Base-by-base conservation (phyloP, 352 stramenopile species). In the Thraustochytrium striatum region DNA sequence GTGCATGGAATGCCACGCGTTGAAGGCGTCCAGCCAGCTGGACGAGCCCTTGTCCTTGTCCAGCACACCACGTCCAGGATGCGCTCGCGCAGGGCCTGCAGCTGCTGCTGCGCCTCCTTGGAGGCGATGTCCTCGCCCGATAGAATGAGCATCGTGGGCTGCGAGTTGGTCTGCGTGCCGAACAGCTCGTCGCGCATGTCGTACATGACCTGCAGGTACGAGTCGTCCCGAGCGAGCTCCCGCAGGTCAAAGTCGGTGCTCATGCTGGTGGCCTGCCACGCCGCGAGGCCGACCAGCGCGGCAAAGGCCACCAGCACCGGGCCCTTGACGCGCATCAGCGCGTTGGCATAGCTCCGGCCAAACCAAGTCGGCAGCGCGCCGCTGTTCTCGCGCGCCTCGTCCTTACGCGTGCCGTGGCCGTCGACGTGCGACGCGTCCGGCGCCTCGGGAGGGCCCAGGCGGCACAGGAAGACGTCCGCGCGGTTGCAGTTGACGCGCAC, bases 11-110 rank as follows among this genome's bases (percentile, higher is more conserved):
- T 47, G 39, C 44, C 39, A 78, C 38, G 2, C 50, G 7, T 55
- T 35, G 72, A 81, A 81, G 35, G 59, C 61, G 7, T 25, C 32
- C 44, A 81, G 72, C 68, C 75, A 82, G 21, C 32, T 44, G 44
- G 58, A 11, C 13, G 39, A 47, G 11, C 73, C 73, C 36, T 65
- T 25, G 25, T 70, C 55, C 1, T 79, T 28, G n/a, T 50, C 68
- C 7, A 55, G 16, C 16, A 25, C 47, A 25, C 16, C 16, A 55
- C 16, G 25, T 55, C 25, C 47, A 55, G 19, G 5, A 61, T 9
- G 25, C 5, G 25, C 5, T 61, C 53, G 19, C 53, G 5, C 33
- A 61, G 53, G 5, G 25, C 19, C 5, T 19, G 53, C 25, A 61
- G 5, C 53, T 61, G 25, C 53, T 5, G 5, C 19, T 61, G 53